phyloP scores from a whole-genome alignment of 2,329 filamentous ascomycete species.

The Fusarium chlamydosporum region DNA sequence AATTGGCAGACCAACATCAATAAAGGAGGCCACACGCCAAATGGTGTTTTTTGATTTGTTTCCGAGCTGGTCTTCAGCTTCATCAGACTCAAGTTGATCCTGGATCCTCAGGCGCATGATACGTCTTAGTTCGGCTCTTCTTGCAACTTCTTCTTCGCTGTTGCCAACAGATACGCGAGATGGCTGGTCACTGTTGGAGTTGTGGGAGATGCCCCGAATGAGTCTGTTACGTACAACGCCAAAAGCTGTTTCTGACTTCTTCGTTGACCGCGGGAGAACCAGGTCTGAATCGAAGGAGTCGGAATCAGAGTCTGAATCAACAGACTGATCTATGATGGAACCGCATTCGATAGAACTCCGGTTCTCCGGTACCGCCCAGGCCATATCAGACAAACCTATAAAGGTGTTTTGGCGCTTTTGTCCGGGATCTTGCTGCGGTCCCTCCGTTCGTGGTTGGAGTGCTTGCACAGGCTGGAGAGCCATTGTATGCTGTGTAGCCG shows the following conservation, averaged over 20 bases:
- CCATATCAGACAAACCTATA: slow-evolving; percentile 35
- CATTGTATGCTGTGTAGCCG: slow-evolving; percentile 7
- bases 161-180: slow-evolving; percentile 61
- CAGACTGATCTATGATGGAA: slow-evolving; percentile 48
- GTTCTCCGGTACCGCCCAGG: slow-evolving; percentile 25
- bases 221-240: slow-evolving; percentile 62
- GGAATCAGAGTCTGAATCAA: slow-evolving; percentile 47
- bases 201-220: slow-evolving; percentile 62
- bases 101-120: slow-evolving; percentile 70
- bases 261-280: slow-evolving; percentile 43
- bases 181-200: slow-evolving; percentile 58
- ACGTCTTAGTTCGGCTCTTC: slow-evolving; percentile 69
- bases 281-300: slow-evolving; percentile 60
- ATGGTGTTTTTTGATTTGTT: slow-evolving; percentile 49
- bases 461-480: slow-evolving; percentile 10
- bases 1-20: slow-evolving; percentile 52
- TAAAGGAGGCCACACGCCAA: slow-evolving; percentile 46
- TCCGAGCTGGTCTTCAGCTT: slow-evolving; percentile 55
- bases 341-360: slow-evolving; percentile 4
- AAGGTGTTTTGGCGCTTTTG: slow-evolving; percentile 7
- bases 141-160: slow-evolving; percentile 67
- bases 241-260: slow-evolving; percentile 59
- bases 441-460: neutral
- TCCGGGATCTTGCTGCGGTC: neutral
- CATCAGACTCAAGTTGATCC: slow-evolving; percentile 67